phyloP scores from a whole-genome alignment of 2,329 filamentous ascomycete species.

The Penicillium fuscoglaucum region DNA sequence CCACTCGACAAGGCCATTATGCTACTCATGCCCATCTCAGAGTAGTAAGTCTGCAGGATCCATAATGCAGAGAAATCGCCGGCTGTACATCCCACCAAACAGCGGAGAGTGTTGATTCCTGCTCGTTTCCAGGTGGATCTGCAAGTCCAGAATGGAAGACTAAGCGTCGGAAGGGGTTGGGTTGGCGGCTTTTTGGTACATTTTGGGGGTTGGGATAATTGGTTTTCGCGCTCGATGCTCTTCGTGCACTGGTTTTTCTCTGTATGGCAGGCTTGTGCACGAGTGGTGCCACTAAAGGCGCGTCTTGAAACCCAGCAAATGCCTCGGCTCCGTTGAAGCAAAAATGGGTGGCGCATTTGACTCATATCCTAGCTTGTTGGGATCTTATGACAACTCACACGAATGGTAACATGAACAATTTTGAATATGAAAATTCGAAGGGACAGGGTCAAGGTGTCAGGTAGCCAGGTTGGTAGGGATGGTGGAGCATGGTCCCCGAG shows the following conservation, averaged over 20 bases:
- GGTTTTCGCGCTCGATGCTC: background rate
- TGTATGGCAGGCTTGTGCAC: conserved; percentile 1
- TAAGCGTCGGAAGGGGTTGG: conserved; percentile 1
- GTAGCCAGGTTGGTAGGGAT: background rate
- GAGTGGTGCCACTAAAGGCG: background rate
- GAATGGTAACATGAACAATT: background rate
- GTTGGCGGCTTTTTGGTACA: background rate
- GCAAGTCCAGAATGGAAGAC: conserved; percentile 39
- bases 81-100: conserved; percentile 55
- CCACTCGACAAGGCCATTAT: conserved; percentile 57
- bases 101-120: conserved; percentile 56
- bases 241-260: background rate
- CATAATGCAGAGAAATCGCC: conserved; percentile 61
- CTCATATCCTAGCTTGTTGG: background rate
- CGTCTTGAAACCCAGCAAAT: background rate
- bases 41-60: conserved; percentile 53
- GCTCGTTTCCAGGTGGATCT: conserved; percentile 51
- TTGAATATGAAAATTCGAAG: background rate
- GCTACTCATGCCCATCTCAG: conserved; percentile 48
- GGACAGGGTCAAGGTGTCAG: background rate
- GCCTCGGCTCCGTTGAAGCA: background rate
- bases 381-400: background rate
- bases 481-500: conserved; percentile 1
- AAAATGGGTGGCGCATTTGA: background rate
- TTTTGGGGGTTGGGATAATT: background rate